A percentile compares a stretch with the other conserved stretches of the same genome.
phyloP scores from a whole-genome alignment of 2,329 filamentous ascomycete genomes.

The Talaromyces albobiverticillius region DNA sequence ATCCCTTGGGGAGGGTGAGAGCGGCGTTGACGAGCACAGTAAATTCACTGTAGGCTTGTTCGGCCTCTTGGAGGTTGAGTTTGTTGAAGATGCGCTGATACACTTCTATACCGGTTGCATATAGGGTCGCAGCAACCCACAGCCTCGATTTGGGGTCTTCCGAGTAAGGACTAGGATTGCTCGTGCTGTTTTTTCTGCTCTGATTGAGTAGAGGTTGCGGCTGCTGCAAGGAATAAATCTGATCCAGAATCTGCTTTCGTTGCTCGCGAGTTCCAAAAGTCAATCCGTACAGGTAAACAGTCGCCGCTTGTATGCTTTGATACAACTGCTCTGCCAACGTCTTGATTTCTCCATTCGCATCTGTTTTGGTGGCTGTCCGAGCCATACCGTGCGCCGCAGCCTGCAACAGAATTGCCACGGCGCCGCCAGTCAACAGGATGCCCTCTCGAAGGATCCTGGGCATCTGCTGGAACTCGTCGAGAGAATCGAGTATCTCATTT shows the following conservation, averaged over 20 bases:
- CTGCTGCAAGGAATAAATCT: constrained; percentile 18
- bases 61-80: constrained; percentile 29
- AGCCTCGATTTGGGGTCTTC: constrained; percentile 23
- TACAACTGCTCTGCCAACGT: constrained; percentile 26
- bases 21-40: constrained; percentile 23
- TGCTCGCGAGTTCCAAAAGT: constrained; percentile 31
- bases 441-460: constrained; percentile 36
- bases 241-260: constrained; percentile 27
- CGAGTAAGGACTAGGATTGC: constrained; percentile 15
- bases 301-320: constrained; percentile 27
- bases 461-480: constrained; percentile 32
- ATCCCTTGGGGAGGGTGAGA: constrained; percentile 25
- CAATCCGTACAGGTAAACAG: constrained; percentile 33
- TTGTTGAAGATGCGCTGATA: constrained; percentile 36
- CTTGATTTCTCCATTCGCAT: background rate
- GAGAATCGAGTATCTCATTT: constrained; percentile 24
- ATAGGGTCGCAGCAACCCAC: constrained; percentile 35
- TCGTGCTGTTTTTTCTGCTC: constrained; percentile 3
- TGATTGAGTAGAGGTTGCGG: constrained; percentile 18
- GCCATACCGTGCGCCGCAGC: constrained; percentile 30
- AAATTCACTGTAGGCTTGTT: constrained; percentile 31
- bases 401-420: constrained; percentile 33
- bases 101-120: constrained; percentile 35
- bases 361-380: constrained; percentile 16
- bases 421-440: constrained; percentile 33